These are phyloP conservation scores for Cardamine chenopodiifolia DNA, from an alignment of 345 rosid genomes.

Conservation along the genomic window DNA sequence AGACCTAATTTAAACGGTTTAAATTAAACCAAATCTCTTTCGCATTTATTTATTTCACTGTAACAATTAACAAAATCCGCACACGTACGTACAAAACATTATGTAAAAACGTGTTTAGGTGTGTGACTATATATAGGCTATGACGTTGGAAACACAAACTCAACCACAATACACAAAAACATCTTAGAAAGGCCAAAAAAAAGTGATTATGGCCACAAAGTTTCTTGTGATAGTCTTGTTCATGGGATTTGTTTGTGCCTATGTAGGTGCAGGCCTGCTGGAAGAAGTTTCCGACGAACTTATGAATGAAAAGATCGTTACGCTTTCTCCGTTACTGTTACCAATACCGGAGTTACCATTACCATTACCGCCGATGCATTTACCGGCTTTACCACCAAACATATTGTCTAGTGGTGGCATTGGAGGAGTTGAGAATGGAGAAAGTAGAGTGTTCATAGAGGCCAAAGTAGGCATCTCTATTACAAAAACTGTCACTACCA, in stretches of 20 bases:
- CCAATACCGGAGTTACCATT: neutral
- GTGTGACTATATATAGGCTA: neutral
- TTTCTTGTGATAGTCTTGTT: conserved; percentile 5
- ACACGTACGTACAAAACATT: neutral
- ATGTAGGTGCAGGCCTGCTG: conserved; percentile 14
- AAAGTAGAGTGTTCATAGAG: neutral
- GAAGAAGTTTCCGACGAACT: neutral
- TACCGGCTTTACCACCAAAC: neutral
- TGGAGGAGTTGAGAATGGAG: neutral
- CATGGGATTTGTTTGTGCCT: conserved; percentile 15
- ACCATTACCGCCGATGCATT: neutral
- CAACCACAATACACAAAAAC: conserved; percentile 5
- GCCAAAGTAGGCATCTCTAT: too few relatives aligned
- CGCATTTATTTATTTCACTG: neutral
- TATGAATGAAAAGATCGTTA: neutral
- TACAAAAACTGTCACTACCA: too few relatives aligned
- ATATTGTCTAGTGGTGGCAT: neutral
- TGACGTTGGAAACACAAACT: neutral
- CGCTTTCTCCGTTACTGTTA: neutral
- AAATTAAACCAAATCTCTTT: conserved; percentile 6
- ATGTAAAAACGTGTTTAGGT: too few relatives aligned
- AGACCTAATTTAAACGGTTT: neutral
- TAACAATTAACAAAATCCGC: neutral
- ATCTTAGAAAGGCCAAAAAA: neutral
- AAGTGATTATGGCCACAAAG: conserved; percentile 2